Percentiles rank a stretch among this genome's conserved stretches.
Conservation (phyloP, 2,329 filamentous ascomycete species). For the Aspergillus ochraceus region DNA sequence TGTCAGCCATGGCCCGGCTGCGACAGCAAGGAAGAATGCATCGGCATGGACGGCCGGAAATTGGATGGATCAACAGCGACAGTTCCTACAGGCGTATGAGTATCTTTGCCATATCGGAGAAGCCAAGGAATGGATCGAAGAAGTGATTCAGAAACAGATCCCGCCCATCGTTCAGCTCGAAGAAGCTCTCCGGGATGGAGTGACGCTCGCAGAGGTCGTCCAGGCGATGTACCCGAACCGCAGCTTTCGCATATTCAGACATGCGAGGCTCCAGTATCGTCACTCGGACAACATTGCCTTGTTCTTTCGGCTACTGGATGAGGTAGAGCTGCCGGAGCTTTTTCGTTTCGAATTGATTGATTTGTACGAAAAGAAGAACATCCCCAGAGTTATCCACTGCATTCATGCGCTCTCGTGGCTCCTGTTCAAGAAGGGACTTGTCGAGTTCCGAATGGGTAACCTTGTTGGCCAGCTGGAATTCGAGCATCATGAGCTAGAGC, state of each 20-base stretch:
- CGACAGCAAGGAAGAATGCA: constrained; percentile 51
- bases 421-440: constrained; percentile 90
- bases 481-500: constrained; percentile 94
- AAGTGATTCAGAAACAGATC: constrained; percentile 79
- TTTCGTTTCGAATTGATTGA: constrained; percentile 98
- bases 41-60: constrained; percentile 80
- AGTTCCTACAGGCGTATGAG: constrained; percentile 95
- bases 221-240: constrained; percentile 80
- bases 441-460: constrained; percentile 95
- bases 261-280: constrained; percentile 82
- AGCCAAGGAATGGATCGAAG: constrained; percentile 98
- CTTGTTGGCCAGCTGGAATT: constrained; percentile 95
- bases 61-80: constrained; percentile 99
- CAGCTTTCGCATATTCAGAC: constrained; percentile 77
- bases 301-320: constrained; percentile 91
- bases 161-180: constrained; percentile 92
- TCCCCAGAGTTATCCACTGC: constrained; percentile 98
- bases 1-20: constrained; percentile 48
- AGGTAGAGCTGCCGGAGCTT: constrained; percentile 88
- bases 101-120: constrained; percentile 99
- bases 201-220: constrained; percentile 91
- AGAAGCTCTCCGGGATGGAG: constrained; percentile 86
- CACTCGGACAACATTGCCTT: constrained; percentile 98
- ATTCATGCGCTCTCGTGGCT: constrained; percentile 97
- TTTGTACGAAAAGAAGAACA: constrained; percentile 99